phyloP scores from a whole-genome alignment of 768 basidiomycete genomes.

The Daedaleopsis nitida region DNA sequence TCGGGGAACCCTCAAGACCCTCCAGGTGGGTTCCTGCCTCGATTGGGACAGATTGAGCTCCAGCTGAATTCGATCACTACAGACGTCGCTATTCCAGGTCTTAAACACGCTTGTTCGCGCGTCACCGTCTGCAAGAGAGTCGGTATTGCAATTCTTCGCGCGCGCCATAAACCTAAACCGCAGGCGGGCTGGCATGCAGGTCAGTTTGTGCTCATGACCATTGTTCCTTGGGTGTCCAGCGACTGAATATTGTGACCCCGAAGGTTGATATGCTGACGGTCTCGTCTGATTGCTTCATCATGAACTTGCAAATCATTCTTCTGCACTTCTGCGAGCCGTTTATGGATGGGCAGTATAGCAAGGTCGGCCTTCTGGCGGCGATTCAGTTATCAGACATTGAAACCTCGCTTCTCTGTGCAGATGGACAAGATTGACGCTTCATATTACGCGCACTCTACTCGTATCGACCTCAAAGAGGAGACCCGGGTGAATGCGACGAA shows the following conservation, averaged over 20 bases:
- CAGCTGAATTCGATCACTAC: slow-evolving; percentile 22
- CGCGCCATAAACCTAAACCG: slow-evolving; percentile 73
- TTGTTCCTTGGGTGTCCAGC: background rate
- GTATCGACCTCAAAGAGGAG: slow-evolving; percentile 83
- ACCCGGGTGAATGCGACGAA: slow-evolving; percentile 93
- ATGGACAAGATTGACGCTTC: slow-evolving; percentile 89
- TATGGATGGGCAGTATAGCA: slow-evolving; percentile 88
- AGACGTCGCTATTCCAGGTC: slow-evolving; percentile 78
- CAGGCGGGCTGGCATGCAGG: slow-evolving; percentile 91
- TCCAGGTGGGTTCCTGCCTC: slow-evolving; percentile 62
- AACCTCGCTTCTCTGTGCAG: slow-evolving; percentile 38
- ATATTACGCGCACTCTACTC: slow-evolving; percentile 71
- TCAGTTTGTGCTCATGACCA: slow-evolving; percentile 29
- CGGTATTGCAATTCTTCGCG: slow-evolving; percentile 81
- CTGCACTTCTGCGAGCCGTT: slow-evolving; percentile 91
- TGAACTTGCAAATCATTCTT: slow-evolving; percentile 83
- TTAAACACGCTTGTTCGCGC: slow-evolving; percentile 89
- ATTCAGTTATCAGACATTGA: background rate
- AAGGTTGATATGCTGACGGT: slow-evolving; percentile 81
- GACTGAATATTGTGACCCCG: slow-evolving; percentile 33
- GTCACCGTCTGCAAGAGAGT: slow-evolving; percentile 76
- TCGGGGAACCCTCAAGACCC: slow-evolving; percentile 78
- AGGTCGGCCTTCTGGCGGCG: slow-evolving; percentile 49
- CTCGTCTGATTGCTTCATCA: slow-evolving; percentile 89
- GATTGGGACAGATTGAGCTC: background rate